Base-by-base conservation (phyloP, 306 rosid species). In the Vigna radiata region DNA sequence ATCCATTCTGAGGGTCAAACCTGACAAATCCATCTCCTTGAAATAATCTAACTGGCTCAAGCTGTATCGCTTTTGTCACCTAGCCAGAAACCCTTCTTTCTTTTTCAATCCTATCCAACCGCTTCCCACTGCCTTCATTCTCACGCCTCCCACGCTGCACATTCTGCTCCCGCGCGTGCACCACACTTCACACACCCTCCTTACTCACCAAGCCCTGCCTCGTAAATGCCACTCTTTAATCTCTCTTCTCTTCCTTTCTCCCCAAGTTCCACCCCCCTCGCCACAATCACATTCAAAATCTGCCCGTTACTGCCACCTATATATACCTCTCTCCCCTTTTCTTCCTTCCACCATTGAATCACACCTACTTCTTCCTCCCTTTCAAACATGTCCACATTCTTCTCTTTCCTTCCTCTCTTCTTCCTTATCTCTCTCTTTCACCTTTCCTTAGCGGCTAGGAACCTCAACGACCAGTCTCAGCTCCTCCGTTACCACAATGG, bases 401-500 rank as follows among this genome's bases (percentile, higher is more conserved):
- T 7, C 25, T 68, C 55, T 23, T 16, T 81, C 14, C 9, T 78
- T 0, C 77, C 66, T 31, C 46, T 88, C 5, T 53, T 87, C 8
- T 25, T 88, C 6, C 31, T 83, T 0, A 1, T 84, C 2, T 85
- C 82, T 0, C 1, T 87, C 1, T 66, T 85, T 77, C 86, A 89
- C 15, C 55, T 87, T 59, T 86, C 89, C 15, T 43, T 77, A 7
- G 91, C 93, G 6, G 31, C 89, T 0, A 82, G 98, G 49, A 84
- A 53, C 55, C 85, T 91, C 4, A 76, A 25, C 2, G 89, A 85
- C 60, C 72, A 86, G 14, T 41, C 93, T 61, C 94, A 84, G 82
- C 69, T 85, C 0, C 82, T 93, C 11, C 90, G 82, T n/a, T 93
- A 93, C 92, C 98, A 93, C 79, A 83, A 91, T 9, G 98, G 98